Evolutionary conservation across 2,329 filamentous ascomycete genomes (phyloP), one percentile per base, ranked within the genome.

Genomic region (Stenocarpella maydis): DNA sequence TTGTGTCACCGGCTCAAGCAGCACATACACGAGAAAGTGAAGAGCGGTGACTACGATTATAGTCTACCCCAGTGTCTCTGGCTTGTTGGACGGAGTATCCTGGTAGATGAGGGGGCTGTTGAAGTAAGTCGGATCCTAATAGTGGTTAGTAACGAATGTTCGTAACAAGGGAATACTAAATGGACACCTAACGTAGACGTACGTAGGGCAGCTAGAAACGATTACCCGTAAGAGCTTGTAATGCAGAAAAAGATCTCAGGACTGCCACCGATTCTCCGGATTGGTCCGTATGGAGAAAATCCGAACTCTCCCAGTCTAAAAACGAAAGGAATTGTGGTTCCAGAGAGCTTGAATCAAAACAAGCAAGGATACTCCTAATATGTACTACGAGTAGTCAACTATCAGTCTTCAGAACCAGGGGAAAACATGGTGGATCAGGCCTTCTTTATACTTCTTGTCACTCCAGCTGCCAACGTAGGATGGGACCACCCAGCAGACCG

Each of bases 41-140:
- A 21, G 53, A n/a, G 4, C 0, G 14, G 9, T 26, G 12, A 3
- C 6, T 3, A 7, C 1, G 15, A 9, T 3, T 3, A 0, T n/a
- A 19, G 15, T 28, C 26, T 43, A 15, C 17, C 19, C 4, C n/a
- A 21, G 9, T 1, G 26, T 15, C 3, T 24, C 12, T 28, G 3
- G 3, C 9, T 21, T 21, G 2, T 17, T 14, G 15, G 2, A 21
- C 3, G 9, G 19, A 31, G 39, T 17, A 21, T 31, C 17, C 15
- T 12, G 24, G 19, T 3, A 15, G 1, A 15, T 39, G 31, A 45
- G 39, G 55, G 45, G n/a, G n/a, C n/a, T n/a, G n/a, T n/a, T n/a
- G n/a, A n/a, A n/a, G n/a, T n/a, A n/a, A n/a, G n/a, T n/a, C n/a
- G n/a, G n/a, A n/a, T n/a, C n/a, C n/a, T n/a, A n/a, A n/a, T n/a